Evolutionary conservation across 225 moss, liverwort and hornwort genomes (phyloP).

Genomic region (Marchantia polymorpha): DNA sequence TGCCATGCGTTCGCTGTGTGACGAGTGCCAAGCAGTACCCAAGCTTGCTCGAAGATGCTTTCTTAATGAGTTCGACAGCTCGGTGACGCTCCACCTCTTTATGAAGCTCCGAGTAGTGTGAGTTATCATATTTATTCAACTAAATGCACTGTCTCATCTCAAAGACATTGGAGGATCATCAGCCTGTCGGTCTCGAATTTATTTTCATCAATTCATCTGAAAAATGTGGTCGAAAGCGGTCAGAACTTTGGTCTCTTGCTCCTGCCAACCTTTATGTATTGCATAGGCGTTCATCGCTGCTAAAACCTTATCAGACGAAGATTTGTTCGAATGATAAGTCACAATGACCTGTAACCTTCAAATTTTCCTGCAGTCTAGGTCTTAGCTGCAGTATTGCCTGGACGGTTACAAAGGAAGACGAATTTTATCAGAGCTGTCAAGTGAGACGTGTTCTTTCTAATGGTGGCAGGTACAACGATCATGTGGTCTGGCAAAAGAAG

Average conservation of each 20-base stretch:
- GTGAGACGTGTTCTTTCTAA: not conserved
- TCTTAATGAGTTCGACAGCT: slow-evolving; percentile 16
- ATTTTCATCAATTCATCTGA: not conserved
- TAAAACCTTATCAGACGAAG: slow-evolving; percentile 9
- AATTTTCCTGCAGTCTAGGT: not conserved
- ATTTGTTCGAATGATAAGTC: slow-evolving; percentile 17
- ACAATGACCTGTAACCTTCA: not conserved
- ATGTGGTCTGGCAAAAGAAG: slow-evolving; percentile 21
- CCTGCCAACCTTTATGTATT: not conserved
- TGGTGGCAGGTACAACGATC: slow-evolving; percentile 9
- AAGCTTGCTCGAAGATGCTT: slow-evolving; percentile 18
- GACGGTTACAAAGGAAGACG: not conserved
- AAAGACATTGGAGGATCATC: too few relatives aligned
- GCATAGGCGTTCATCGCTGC: slow-evolving; percentile 22
- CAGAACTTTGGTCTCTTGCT: not conserved
- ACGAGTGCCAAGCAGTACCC: slow-evolving; percentile 14
- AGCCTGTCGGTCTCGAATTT: not conserved
- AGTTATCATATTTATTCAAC: not conserved
- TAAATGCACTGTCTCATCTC: not conserved
- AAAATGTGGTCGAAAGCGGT: not conserved
- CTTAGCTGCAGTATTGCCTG: not conserved
- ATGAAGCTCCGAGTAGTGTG: not conserved
- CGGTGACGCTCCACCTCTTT: not conserved
- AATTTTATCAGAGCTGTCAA: not conserved
- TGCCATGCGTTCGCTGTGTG: slow-evolving; percentile 8